Evolutionary conservation across 1,139 yeast genomes (phyloP).

Genomic region (Magnusiomyces magnusii): DNA sequence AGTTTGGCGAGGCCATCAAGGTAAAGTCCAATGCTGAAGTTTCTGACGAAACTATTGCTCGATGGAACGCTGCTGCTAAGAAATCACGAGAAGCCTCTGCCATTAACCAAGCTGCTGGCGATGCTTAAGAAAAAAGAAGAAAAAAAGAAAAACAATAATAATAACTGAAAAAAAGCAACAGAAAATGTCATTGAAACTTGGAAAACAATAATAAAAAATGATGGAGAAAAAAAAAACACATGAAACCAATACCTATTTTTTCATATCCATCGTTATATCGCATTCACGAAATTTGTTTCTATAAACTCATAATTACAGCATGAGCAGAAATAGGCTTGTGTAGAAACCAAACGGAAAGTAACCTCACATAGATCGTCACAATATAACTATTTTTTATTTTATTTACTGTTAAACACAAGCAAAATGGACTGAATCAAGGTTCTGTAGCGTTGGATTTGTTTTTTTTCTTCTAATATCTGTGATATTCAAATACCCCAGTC

Average conservation of each 20-base stretch:
- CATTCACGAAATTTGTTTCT: background rate
- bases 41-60: constrained; percentile 33
- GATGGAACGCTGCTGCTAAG: constrained; percentile 37
- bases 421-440: background rate
- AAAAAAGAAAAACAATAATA: background rate
- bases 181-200: too few relatives aligned
- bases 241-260: background rate
- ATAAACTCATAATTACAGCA: background rate
- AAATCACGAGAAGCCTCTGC: constrained; percentile 32
- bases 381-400: background rate
- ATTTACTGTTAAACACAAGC: too few relatives aligned
- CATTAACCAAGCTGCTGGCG: constrained; percentile 21
- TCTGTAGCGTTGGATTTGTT: too few relatives aligned
- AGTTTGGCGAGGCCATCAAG: constrained; percentile 29
- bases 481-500: too few relatives aligned
- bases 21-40: constrained; percentile 27
- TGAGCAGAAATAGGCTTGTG: background rate
- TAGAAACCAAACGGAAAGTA: background rate
- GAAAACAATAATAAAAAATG: background rate
- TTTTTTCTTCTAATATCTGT: too few relatives aligned
- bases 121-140: background rate
- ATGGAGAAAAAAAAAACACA: too few relatives aligned
- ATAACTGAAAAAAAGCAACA: background rate
- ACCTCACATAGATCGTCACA: background rate
- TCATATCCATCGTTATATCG: background rate